Evolutionary conservation across 257 asterid species (phyloP).

Genomic region (Mentha longifolia): DNA sequence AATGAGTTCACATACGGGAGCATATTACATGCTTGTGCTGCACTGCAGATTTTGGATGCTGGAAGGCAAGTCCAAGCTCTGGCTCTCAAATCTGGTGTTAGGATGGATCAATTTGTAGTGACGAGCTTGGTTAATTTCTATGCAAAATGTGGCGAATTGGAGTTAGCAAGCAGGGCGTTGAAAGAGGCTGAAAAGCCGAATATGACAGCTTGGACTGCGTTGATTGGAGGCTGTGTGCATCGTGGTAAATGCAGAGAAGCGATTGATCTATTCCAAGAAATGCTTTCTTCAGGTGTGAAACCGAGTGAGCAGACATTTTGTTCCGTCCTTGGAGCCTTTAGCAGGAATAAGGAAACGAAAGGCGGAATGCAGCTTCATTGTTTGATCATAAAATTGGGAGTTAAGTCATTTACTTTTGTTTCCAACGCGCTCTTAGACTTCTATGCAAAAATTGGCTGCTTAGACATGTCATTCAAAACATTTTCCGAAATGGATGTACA

Average conservation of each 20-base stretch:
- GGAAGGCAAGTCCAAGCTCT: slow-evolving; percentile 75
- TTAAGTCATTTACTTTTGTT: slow-evolving; percentile 56
- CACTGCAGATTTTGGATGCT: slow-evolving; percentile 44
- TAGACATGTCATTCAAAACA: slow-evolving; percentile 46
- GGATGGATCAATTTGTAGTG: slow-evolving; percentile 59
- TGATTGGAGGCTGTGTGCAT: slow-evolving; percentile 75
- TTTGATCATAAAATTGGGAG: slow-evolving; percentile 57
- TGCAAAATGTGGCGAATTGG: slow-evolving; percentile 66
- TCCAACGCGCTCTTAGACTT: slow-evolving; percentile 61
- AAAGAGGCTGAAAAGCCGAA: slow-evolving; percentile 53
- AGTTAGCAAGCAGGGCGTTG: slow-evolving; percentile 56
- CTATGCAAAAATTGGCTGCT: slow-evolving; percentile 52
- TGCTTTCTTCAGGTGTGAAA: slow-evolving; percentile 54
- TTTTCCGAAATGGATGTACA: slow-evolving; percentile 52
- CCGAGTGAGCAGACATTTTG: slow-evolving; percentile 70
- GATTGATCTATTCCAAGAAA: slow-evolving; percentile 47
- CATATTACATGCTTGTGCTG: slow-evolving; percentile 68
- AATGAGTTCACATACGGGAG: slow-evolving; percentile 66
- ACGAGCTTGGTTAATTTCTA: slow-evolving; percentile 73
- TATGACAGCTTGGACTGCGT: slow-evolving; percentile 79
- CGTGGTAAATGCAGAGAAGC: slow-evolving; percentile 55
- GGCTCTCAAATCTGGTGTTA: slow-evolving; percentile 54
- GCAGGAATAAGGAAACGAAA: slow-evolving; percentile 44
- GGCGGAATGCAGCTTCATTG: slow-evolving; percentile 68
- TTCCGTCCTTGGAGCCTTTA: slow-evolving; percentile 72